phyloP scores from a whole-genome alignment of 352 stramenopile species.

The Phytophthora vignae region DNA sequence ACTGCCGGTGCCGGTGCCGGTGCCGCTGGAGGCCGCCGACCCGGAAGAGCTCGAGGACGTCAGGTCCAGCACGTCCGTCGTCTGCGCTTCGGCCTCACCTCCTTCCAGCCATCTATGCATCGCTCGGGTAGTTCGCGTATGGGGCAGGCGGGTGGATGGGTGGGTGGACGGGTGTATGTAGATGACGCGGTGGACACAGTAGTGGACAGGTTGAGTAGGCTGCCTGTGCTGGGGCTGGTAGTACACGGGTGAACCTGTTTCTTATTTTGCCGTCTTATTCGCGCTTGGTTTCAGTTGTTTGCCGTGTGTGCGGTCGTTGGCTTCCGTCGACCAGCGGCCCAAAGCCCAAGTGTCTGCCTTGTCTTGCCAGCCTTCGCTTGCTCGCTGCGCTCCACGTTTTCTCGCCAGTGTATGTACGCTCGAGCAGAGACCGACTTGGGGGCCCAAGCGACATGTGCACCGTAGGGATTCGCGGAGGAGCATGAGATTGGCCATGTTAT shows the following conservation, averaged over 20 bases:
- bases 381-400: neutral
- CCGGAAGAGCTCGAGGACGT: neutral
- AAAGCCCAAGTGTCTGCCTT: conserved; percentile 28
- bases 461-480: conserved; percentile 27
- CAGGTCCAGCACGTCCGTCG: neutral
- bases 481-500: conserved; percentile 33
- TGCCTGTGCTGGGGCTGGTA: too few relatives aligned
- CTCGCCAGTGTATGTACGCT: conserved; percentile 4
- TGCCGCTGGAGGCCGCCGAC: neutral
- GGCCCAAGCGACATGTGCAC: conserved; percentile 36
- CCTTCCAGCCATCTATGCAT: conserved; percentile 35
- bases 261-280: conserved; percentile 17
- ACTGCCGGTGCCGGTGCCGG: neutral
- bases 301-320: conserved; percentile 15
- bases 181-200: too few relatives aligned
- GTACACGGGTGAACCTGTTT: conserved; percentile 5
- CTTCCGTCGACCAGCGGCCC: conserved; percentile 23
- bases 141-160: neutral
- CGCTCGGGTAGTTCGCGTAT: neutral
- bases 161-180: neutral
- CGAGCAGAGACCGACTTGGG: conserved; percentile 24
- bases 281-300: neutral
- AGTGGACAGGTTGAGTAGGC: neutral
- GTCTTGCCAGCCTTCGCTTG: neutral
- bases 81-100: conserved; percentile 19